Percentiles rank a stretch among this genome's conserved stretches.
Evolutionary conservation across 2,329 filamentous ascomycete genomes (phyloP).

Genomic region (Fusarium sulawesiense): DNA sequence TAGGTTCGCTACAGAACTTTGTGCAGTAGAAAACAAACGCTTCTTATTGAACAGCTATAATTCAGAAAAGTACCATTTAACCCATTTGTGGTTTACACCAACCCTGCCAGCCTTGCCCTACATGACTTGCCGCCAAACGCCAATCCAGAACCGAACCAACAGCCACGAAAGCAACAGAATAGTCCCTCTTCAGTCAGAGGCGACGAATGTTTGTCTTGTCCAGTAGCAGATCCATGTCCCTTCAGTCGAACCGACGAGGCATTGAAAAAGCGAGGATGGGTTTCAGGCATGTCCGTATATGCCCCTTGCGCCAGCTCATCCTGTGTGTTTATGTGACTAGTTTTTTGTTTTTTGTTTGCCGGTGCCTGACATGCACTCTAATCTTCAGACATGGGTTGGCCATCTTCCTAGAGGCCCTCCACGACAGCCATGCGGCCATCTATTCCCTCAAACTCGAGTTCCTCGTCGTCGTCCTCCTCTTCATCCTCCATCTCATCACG

Average conservation of each 20-base stretch:
- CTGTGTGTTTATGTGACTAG: neutral
- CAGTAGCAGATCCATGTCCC: neutral
- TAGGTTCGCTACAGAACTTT: neutral
- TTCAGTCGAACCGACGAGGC: neutral
- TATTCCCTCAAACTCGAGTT: constrained; percentile 55
- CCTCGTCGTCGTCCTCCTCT: constrained; percentile 70
- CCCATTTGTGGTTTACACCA: constrained; percentile 33
- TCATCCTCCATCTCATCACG: constrained; percentile 74
- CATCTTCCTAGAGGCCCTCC: constrained; percentile 41
- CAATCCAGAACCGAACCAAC: constrained; percentile 41
- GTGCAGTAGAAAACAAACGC: constrained; percentile 18
- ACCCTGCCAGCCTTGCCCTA: constrained; percentile 19
- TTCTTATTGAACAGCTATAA: constrained; percentile 41
- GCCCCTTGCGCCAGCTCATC: constrained; percentile 12
- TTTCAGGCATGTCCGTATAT: neutral
- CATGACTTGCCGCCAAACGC: constrained; percentile 43
- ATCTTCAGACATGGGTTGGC: neutral
- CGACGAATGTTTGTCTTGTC: neutral
- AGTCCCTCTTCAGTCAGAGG: neutral
- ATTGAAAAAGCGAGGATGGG: neutral
- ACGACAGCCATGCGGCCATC: constrained; percentile 48
- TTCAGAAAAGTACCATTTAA: constrained; percentile 33
- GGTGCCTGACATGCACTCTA: constrained; percentile 1
- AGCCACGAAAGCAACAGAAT: constrained; percentile 27
- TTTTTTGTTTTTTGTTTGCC: neutral